Conservation (phyloP, 2,329 filamentous ascomycete genomes). For the Fusarium veterinarium region DNA sequence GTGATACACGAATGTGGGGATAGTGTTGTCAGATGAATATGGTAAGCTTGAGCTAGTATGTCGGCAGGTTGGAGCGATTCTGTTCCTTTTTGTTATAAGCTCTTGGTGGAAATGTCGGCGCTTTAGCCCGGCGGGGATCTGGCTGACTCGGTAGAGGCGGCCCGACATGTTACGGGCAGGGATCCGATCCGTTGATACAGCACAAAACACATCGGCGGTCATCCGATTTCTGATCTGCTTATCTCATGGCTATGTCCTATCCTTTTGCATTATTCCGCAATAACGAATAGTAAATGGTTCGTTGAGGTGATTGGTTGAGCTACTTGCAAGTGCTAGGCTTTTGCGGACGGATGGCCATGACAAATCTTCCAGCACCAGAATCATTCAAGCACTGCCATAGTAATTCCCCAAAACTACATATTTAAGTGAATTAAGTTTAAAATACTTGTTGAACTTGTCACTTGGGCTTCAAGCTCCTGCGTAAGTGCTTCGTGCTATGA, state of each 20-base stretch:
- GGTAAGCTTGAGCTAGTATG: not conserved
- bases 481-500: not conserved
- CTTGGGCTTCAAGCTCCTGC: not conserved
- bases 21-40: not conserved
- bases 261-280: accelerated
- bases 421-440: no score
- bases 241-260: not conserved
- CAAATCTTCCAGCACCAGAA: no score
- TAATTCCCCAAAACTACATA: no score
- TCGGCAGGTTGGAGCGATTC: not conserved
- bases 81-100: not conserved
- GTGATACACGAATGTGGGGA: not conserved
- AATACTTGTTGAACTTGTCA: no score
- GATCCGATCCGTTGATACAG: not conserved
- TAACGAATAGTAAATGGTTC: not conserved
- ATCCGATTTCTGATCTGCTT: not conserved
- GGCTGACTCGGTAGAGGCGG: not conserved
- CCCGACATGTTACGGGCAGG: not conserved
- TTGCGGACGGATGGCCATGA: no score
- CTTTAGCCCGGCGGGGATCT: not conserved
- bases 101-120: not conserved
- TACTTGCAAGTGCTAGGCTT: not conserved
- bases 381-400: no score
- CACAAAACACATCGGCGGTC: not conserved
- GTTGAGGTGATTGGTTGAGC: not conserved